Evolutionary conservation across 768 basidiomycete genomes (phyloP).

Genomic region (Serendipita sp.): DNA sequence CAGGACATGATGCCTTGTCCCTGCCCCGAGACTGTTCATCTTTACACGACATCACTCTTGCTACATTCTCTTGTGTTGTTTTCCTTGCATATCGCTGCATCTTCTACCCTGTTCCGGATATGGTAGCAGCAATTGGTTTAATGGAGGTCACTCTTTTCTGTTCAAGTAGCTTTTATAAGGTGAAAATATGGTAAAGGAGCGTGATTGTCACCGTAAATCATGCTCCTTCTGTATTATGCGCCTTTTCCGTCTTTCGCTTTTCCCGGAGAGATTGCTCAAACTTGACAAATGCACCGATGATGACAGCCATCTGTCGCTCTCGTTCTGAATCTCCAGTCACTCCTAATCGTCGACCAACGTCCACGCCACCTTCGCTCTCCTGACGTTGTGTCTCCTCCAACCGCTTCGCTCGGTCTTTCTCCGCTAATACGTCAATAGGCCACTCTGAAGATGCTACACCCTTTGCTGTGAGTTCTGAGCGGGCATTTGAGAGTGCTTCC

Average conservation of each 20-base stretch:
- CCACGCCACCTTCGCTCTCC: neutral
- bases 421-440: slow-evolving; percentile 29
- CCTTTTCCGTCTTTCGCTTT: neutral
- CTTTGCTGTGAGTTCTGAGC: slow-evolving; percentile 30
- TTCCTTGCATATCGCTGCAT: too few species aligned
- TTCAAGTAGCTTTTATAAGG: too few species aligned
- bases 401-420: neutral
- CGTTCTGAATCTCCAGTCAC: slow-evolving; percentile 1
- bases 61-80: too few species aligned
- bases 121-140: too few species aligned
- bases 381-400: neutral
- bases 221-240: neutral
- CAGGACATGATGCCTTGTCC: too few species aligned
- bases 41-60: too few species aligned
- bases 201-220: too few species aligned
- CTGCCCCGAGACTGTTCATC: too few species aligned
- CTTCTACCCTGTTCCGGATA: too few species aligned
- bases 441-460: slow-evolving; percentile 44
- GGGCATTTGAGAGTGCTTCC: slow-evolving; percentile 34
- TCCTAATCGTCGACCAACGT: neutral
- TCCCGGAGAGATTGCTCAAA: neutral
- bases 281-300: slow-evolving; percentile 3
- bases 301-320: slow-evolving; percentile 4
- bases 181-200: too few species aligned
- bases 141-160: too few species aligned